Percentiles rank a stretch among this genome's conserved stretches.
These are phyloP conservation scores for Fusarium sp. DNA, from an alignment of 2,329 filamentous ascomycete genomes.

Conservation along the genomic window DNA sequence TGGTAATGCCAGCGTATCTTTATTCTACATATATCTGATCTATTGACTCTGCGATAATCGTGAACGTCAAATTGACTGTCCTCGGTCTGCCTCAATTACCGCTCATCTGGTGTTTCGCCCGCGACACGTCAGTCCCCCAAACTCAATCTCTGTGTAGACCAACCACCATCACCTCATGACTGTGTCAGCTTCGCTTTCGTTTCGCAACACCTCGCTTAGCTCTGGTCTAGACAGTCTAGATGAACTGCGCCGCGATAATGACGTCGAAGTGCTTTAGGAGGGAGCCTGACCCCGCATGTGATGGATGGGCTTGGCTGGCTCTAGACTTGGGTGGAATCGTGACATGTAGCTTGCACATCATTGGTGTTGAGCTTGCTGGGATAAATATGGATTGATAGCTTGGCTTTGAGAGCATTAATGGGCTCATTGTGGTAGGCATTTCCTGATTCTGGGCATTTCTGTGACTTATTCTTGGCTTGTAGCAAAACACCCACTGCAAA, in stretches of 20 bases:
- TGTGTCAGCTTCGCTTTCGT: background rate
- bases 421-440: background rate
- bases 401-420: background rate
- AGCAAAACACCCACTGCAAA: too few relatives aligned
- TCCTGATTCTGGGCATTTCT: background rate
- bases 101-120: background rate
- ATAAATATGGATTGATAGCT: background rate
- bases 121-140: constrained; percentile 7
- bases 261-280: background rate
- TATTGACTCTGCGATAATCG: background rate
- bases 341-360: background rate
- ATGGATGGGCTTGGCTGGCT: background rate
- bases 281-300: background rate
- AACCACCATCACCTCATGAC: background rate
- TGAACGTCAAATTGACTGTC: too few relatives aligned
- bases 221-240: background rate
- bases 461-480: too few relatives aligned
- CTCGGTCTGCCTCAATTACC: background rate
- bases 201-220: background rate
- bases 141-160: background rate
- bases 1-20: constrained; percentile 26
- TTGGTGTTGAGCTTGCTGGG: constrained; percentile 1
- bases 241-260: background rate
- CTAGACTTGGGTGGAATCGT: constrained; percentile 5
- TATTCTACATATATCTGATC: background rate